Conservation (phyloP, 2,329 filamentous ascomycete species). For the Fusarium liriodendri region DNA sequence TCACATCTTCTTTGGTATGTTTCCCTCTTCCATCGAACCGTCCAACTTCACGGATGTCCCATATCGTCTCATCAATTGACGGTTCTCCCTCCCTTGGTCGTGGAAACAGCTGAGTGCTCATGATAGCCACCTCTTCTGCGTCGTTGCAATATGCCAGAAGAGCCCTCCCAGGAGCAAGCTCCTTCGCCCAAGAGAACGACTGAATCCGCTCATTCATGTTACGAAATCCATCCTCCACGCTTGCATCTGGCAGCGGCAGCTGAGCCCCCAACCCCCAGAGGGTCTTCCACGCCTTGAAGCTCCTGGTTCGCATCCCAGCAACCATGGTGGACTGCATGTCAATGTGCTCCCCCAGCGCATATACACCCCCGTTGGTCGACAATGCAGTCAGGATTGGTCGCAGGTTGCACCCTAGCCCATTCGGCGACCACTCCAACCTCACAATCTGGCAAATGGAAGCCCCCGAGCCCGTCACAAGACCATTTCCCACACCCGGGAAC, state of each 20-base stretch:
- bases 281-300: conserved; percentile 63
- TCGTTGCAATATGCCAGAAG: conserved; percentile 66
- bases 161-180: conserved; percentile 54
- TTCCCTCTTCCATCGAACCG: conserved; percentile 61
- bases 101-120: conserved; percentile 58
- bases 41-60: conserved; percentile 63
- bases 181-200: conserved; percentile 65
- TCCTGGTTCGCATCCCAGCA: conserved; percentile 49
- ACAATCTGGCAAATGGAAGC: conserved; percentile 66
- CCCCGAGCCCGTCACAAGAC: conserved; percentile 60
- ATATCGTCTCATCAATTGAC: conserved; percentile 49
- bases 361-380: conserved; percentile 61
- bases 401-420: conserved; percentile 65
- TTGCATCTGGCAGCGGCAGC: conserved; percentile 59
- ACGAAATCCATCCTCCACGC: conserved; percentile 43
- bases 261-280: conserved; percentile 68
- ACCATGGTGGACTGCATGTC: conserved; percentile 44
- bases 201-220: conserved; percentile 59
- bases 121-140: conserved; percentile 60
- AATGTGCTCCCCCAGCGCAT: conserved; percentile 62
- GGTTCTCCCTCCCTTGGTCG: conserved; percentile 30
- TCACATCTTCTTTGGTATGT: conserved; percentile 51
- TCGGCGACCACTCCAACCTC: conserved; percentile 67
- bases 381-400: conserved; percentile 64
- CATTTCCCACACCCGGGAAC: conserved; percentile 58